Conservation (phyloP, 495 filamentous ascomycete genomes). For the Sphaerosporella brunnea region DNA sequence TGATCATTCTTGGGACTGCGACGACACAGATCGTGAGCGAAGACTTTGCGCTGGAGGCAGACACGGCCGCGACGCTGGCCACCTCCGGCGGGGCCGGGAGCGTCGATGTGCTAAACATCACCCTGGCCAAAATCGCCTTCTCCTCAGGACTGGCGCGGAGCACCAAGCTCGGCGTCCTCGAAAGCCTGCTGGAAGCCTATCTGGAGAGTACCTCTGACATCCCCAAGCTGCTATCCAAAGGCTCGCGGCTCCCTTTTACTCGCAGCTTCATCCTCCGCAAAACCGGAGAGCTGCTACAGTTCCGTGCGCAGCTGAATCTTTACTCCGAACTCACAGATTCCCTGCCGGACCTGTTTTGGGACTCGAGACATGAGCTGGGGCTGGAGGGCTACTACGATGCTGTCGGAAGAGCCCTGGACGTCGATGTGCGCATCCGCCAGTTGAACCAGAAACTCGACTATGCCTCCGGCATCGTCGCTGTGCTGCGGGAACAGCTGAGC, state of each 20-base stretch:
- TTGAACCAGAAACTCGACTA: slow-evolving; percentile 97
- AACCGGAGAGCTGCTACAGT: slow-evolving; percentile 77
- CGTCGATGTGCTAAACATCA: slow-evolving; percentile 41
- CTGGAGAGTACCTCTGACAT: slow-evolving; percentile 69
- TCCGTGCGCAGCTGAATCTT: slow-evolving; percentile 85
- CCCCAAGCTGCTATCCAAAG: slow-evolving; percentile 50
- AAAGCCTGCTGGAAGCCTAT: slow-evolving; percentile 63
- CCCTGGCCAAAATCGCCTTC: slow-evolving; percentile 87
- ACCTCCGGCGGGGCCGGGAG: no score
- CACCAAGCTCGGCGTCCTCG: slow-evolving; percentile 91
- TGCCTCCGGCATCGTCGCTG: slow-evolving; percentile 82
- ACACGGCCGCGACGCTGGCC: not conserved
- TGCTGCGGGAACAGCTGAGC: slow-evolving; percentile 72
- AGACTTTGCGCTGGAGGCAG: not conserved
- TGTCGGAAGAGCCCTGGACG: slow-evolving; percentile 76
- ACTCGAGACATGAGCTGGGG: slow-evolving; percentile 67
- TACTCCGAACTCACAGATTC: slow-evolving; percentile 94
- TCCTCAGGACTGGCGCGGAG: slow-evolving; percentile 85
- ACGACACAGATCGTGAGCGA: not conserved
- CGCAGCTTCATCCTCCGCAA: slow-evolving; percentile 72
- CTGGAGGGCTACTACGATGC: slow-evolving; percentile 88
- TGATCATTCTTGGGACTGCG: slow-evolving; percentile 75
- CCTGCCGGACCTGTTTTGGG: slow-evolving; percentile 93
- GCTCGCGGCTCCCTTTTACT: slow-evolving; percentile 48
- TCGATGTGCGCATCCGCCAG: slow-evolving; percentile 76